A percentile compares a stretch with the other conserved stretches of the same genome.
These are phyloP conservation scores for Fraxinus baroniana DNA, from an alignment of 305 asterid genomes.

Conservation along the genomic window DNA sequence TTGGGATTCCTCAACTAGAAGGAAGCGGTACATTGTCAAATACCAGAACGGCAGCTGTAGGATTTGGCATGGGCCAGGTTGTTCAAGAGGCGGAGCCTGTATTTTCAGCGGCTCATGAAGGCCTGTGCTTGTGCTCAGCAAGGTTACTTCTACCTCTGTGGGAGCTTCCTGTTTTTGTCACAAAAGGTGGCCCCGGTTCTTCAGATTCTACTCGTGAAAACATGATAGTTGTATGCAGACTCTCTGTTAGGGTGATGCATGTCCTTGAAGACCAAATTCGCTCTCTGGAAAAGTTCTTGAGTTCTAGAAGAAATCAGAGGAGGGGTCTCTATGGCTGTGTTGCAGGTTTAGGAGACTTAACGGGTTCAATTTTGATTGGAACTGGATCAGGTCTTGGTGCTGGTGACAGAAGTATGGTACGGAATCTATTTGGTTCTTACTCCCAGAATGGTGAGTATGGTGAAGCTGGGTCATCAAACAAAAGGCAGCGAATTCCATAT, in stretches of 20 bases:
- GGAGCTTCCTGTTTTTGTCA: constrained; percentile 93
- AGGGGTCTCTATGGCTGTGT: constrained; percentile 95
- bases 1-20: constrained; percentile 93
- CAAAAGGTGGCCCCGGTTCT: constrained; percentile 58
- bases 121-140: constrained; percentile 88
- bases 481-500: constrained; percentile 87
- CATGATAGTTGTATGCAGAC: constrained; percentile 71
- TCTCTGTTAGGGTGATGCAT: constrained; percentile 78
- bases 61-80: constrained; percentile 99
- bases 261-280: constrained; percentile 91
- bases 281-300: constrained; percentile 78
- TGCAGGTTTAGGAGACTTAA: constrained; percentile 89
- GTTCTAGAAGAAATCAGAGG: constrained; percentile 87
- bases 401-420: constrained; percentile 75
- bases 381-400: constrained; percentile 71
- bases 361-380: constrained; percentile 88
- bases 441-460: constrained; percentile 57
- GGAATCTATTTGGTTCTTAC: constrained; percentile 82
- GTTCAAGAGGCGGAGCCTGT: constrained; percentile 97
- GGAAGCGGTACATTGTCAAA: constrained; percentile 88
- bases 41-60: constrained; percentile 83
- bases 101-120: constrained; percentile 95
- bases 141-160: constrained; percentile 90
- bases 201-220: constrained; percentile 52
- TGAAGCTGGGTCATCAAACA: constrained; percentile 62